Percentiles rank a stretch among this genome's conserved stretches.
These are phyloP conservation scores for Neurospora sublineolata DNA, from an alignment of 495 filamentous ascomycete species.

Conservation along the genomic window DNA sequence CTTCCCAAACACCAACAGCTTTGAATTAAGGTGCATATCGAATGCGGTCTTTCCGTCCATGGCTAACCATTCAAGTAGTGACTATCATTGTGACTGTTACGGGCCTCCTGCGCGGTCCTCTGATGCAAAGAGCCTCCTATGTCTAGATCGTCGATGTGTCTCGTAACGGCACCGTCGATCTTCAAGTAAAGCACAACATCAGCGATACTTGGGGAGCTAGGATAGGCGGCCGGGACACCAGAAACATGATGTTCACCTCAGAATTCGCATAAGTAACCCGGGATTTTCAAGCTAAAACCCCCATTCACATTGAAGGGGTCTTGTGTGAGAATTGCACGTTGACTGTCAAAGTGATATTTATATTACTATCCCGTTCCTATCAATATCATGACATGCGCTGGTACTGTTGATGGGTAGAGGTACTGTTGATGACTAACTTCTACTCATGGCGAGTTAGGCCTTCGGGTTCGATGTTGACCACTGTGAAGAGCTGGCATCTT, in stretches of 20 bases:
- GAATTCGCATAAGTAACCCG: not conserved
- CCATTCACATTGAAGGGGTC: not conserved
- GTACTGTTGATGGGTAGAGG: too few species aligned
- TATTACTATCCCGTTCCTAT: not conserved
- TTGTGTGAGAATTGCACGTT: not conserved
- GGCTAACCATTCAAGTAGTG: too few species aligned
- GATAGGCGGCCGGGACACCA: not conserved
- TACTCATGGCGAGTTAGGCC: not conserved
- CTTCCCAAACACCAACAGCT: not conserved
- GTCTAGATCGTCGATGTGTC: not conserved
- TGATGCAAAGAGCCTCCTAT: not conserved
- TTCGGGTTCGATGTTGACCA: not conserved
- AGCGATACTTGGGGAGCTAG: not conserved
- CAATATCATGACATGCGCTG: not conserved
- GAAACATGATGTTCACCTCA: not conserved
- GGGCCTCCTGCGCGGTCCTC: not conserved
- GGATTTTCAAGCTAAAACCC: not conserved
- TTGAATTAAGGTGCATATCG: not conserved
- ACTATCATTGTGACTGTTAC: not conserved
- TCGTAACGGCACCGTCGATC: not conserved
- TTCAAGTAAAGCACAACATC: not conserved
- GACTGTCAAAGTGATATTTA: not conserved
- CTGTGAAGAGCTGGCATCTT: not conserved
- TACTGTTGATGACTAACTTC: not conserved
- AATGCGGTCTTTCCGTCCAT: too few species aligned